A percentile compares a stretch with the other conserved stretches of the same genome.
Conservation (phyloP, 140 eudicot species). For the Bidens hawaiensis region DNA sequence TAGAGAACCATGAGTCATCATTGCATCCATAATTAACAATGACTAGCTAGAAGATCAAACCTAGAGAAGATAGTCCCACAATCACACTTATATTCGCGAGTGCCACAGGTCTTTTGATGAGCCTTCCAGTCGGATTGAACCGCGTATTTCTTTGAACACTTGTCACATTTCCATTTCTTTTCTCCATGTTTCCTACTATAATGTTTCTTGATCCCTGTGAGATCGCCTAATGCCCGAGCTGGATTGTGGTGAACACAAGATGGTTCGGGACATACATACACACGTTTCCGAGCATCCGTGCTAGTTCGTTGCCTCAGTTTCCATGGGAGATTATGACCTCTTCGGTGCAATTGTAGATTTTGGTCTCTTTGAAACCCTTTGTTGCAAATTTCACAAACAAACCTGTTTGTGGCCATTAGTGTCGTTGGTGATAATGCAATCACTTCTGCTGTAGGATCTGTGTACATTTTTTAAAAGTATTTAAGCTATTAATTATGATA, state of each 20-base stretch:
- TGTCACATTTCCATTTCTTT: conserved; percentile 90
- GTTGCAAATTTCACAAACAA: conserved; percentile 84
- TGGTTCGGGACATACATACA: conserved; percentile 78
- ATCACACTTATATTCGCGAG: conserved; percentile 82
- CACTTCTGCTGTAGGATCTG: conserved; percentile 86
- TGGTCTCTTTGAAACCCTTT: conserved; percentile 92
- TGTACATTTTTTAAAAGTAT: not conserved
- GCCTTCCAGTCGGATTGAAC: conserved; percentile 95
- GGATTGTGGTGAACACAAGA: conserved; percentile 79
- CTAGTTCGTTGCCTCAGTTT: conserved; percentile 64
- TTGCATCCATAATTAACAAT: not conserved
- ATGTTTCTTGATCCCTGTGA: conserved; percentile 83
- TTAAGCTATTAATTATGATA: not conserved
- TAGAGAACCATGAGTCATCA: not conserved
- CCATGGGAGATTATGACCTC: conserved; percentile 96
- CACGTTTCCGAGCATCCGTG: conserved; percentile 57
- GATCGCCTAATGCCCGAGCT: conserved; percentile 74
- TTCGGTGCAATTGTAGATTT: conserved; percentile 69
- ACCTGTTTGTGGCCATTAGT: conserved; percentile 80
- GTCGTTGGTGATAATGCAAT: conserved; percentile 82
- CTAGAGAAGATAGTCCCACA: conserved; percentile 93
- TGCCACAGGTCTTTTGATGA: conserved; percentile 89
- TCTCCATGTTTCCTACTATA: conserved; percentile 86
- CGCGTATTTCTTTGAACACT: conserved; percentile 75
- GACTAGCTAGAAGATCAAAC: conserved; percentile 12